phyloP scores from a whole-genome alignment of 148 eudicot genomes.

The Vaccinium myrtillus region DNA sequence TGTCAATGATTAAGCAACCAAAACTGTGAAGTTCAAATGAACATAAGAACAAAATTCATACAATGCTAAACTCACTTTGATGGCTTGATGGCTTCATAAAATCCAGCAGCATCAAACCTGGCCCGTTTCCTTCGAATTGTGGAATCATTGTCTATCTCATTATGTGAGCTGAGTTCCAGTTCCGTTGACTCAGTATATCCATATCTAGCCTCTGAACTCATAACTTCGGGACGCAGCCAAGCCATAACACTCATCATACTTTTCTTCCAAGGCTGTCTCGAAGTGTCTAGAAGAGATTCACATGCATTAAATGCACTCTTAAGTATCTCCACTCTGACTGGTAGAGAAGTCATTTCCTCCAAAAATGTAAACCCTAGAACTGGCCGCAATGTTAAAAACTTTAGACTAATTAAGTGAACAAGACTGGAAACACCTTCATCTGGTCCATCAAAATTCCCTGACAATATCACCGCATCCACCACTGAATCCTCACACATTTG shows the following conservation, averaged over 20 bases:
- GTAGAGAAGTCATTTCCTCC: constrained; percentile 41
- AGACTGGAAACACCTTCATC: constrained; percentile 79
- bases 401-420: constrained; percentile 63
- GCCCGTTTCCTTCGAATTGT: constrained; percentile 29
- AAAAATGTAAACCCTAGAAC: constrained; percentile 41
- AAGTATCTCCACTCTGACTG: constrained; percentile 73
- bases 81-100: constrained; percentile 92
- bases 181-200: constrained; percentile 33
- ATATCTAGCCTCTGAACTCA: constrained; percentile 79
- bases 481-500: constrained; percentile 33
- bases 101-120: constrained; percentile 71
- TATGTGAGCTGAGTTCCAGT: constrained; percentile 23
- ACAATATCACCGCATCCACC: constrained; percentile 44
- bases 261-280: constrained; percentile 75
- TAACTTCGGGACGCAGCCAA: constrained; percentile 93
- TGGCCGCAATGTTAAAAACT: constrained; percentile 69
- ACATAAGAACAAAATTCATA: not conserved
- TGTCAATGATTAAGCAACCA: constrained; percentile 8
- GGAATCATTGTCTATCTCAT: constrained; percentile 26
- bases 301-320: constrained; percentile 67
- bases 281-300: constrained; percentile 65
- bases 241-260: constrained; percentile 89
- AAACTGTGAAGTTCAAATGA: not conserved
- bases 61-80: constrained; percentile 65
- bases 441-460: constrained; percentile 77